A percentile compares a stretch with the other conserved stretches of the same genome.
phyloP scores from a whole-genome alignment of 805 yeast genomes.

The Wickerhamiella sorbophila region DNA sequence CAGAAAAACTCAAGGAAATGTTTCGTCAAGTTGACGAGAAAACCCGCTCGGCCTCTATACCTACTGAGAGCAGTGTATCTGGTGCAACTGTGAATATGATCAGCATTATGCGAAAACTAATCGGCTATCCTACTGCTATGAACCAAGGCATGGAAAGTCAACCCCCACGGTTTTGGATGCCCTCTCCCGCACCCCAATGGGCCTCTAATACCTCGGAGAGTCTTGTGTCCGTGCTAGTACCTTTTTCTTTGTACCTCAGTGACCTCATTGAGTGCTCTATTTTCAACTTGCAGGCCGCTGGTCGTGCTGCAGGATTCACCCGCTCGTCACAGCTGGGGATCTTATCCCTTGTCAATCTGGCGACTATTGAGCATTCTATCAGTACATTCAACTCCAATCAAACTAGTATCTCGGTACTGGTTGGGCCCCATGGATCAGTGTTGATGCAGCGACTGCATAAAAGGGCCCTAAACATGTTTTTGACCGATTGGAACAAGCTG shows the following conservation, averaged over 20 bases:
- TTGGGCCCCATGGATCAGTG: slow-evolving; percentile 49
- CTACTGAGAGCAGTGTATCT: slow-evolving; percentile 56
- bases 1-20: slow-evolving; percentile 32
- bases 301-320: slow-evolving; percentile 34
- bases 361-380: slow-evolving; percentile 15
- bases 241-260: slow-evolving; percentile 41
- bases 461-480: slow-evolving; percentile 39
- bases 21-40: slow-evolving; percentile 41
- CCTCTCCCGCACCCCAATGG: slow-evolving; percentile 43
- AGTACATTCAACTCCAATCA: slow-evolving; percentile 6
- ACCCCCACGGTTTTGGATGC: slow-evolving; percentile 56
- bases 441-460: slow-evolving; percentile 52
- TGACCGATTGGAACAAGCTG: slow-evolving; percentile 60
- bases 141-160: slow-evolving; percentile 35
- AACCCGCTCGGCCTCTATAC: slow-evolving; percentile 34
- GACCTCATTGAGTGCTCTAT: slow-evolving; percentile 69
- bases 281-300: slow-evolving; percentile 38
- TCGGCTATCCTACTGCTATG: slow-evolving; percentile 46
- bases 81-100: slow-evolving; percentile 61
- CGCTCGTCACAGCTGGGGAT: slow-evolving; percentile 22
- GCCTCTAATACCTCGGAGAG: slow-evolving; percentile 30
- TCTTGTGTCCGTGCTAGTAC: slow-evolving; percentile 30
- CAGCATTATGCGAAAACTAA: slow-evolving; percentile 48
- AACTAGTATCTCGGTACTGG: slow-evolving; percentile 36
- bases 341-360: slow-evolving; percentile 29